Percentiles rank a stretch among this genome's conserved stretches.
phyloP scores from a whole-genome alignment of 345 rosid species.

The Moringa oleifera region DNA sequence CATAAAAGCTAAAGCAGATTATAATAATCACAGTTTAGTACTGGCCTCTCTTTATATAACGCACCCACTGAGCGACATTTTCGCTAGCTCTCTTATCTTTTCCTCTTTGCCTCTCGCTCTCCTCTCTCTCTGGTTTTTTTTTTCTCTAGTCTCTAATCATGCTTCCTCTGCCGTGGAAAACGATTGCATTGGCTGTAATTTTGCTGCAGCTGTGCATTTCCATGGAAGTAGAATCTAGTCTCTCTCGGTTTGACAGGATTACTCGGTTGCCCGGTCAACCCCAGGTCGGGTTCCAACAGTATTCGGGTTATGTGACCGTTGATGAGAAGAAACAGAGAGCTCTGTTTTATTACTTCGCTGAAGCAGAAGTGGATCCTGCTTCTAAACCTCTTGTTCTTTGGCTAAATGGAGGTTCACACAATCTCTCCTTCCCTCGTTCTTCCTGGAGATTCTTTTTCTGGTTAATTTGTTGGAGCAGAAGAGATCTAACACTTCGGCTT shows the following conservation, averaged over 20 bases:
- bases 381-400: constrained; percentile 93
- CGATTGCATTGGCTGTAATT: constrained; percentile 39
- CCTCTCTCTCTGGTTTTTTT: constrained; percentile 20
- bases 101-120: constrained; percentile 9
- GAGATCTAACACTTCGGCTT: not conserved
- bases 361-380: constrained; percentile 69
- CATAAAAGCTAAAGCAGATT: not conserved
- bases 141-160: constrained; percentile 17
- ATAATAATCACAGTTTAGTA: not conserved
- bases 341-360: constrained; percentile 92
- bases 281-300: constrained; percentile 61
- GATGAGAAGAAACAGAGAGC: constrained; percentile 66
- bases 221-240: constrained; percentile 27
- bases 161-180: constrained; percentile 23
- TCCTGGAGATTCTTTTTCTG: not conserved
- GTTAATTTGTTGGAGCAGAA: not conserved
- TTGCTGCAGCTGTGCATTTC: constrained; percentile 24
- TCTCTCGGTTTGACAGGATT: constrained; percentile 42
- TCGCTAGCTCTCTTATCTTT: not conserved
- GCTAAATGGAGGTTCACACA: constrained; percentile 84
- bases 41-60: constrained; percentile 20
- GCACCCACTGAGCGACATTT: constrained; percentile 17
- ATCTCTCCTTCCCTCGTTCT: not conserved
- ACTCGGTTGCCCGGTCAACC: constrained; percentile 83
- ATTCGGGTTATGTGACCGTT: constrained; percentile 82